phyloP scores from a whole-genome alignment of 441 rosid genomes.

The Brassica balearica region DNA sequence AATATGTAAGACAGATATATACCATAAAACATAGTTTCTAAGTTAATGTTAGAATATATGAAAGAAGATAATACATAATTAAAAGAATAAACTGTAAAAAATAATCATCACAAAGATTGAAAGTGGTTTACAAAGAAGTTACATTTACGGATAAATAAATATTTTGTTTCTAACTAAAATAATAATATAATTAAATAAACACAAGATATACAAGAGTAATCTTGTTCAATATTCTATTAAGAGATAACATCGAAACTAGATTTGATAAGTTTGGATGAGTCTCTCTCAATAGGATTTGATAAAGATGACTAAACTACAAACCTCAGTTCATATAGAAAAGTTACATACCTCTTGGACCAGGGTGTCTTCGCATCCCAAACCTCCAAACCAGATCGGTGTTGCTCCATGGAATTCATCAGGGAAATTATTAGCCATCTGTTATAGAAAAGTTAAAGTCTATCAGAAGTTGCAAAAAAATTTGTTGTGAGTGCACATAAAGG shows the following conservation, averaged over 20 bases:
- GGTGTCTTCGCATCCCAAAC: neutral
- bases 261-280: neutral
- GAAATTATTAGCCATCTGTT: neutral
- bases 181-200: neutral
- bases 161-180: too few species aligned
- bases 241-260: neutral
- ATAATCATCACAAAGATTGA: neutral
- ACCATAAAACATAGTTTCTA: neutral
- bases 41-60: neutral
- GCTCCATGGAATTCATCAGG: neutral
- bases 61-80: neutral
- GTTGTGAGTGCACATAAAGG: neutral
- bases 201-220: neutral
- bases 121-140: too few species aligned
- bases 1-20: neutral
- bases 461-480: neutral
- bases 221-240: neutral
- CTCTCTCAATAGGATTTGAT: neutral
- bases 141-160: too few species aligned
- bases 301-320: neutral
- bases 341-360: neutral
- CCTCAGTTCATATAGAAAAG: neutral
- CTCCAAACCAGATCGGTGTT: neutral
- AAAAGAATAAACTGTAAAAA: neutral
- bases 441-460: neutral